Evolutionary conservation across 1,284 basidiomycete species (phyloP).

Genomic region (Boletus semigastroideus): DNA sequence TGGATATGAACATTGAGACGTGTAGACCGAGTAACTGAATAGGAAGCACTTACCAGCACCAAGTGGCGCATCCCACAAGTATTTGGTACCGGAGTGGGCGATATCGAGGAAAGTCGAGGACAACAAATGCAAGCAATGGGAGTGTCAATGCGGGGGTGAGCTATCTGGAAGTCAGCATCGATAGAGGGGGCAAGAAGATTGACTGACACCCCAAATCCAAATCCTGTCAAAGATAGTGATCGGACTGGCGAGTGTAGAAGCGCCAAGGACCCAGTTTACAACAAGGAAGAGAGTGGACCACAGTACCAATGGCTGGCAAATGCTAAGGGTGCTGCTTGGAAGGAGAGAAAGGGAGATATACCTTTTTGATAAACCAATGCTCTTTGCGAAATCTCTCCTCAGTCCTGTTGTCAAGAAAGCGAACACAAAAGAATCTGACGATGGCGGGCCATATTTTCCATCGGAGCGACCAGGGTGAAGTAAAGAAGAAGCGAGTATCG

Average conservation of each 20-base stretch:
- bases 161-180: slow-evolving; percentile 38
- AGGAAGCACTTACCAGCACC: slow-evolving; percentile 50
- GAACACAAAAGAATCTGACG: slow-evolving; percentile 52
- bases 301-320: slow-evolving; percentile 50
- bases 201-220: slow-evolving; percentile 60
- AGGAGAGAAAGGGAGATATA: slow-evolving; percentile 10
- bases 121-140: slow-evolving; percentile 51
- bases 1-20: slow-evolving; percentile 22
- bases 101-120: slow-evolving; percentile 69
- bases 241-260: slow-evolving; percentile 50
- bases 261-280: slow-evolving; percentile 67
- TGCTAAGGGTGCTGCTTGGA: not conserved
- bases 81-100: slow-evolving; percentile 60
- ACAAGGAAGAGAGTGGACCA: slow-evolving; percentile 68
- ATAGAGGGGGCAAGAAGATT: slow-evolving; percentile 19
- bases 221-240: slow-evolving; percentile 51
- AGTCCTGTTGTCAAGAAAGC: slow-evolving; percentile 56
- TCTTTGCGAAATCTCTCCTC: slow-evolving; percentile 58
- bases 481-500: slow-evolving; percentile 31
- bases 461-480: slow-evolving; percentile 35
- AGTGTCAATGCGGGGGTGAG: slow-evolving; percentile 43
- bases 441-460: slow-evolving; percentile 43
- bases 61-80: slow-evolving; percentile 51
- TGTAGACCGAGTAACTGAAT: slow-evolving; percentile 2
- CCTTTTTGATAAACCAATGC: slow-evolving; percentile 53